Evolutionary conservation across 768 basidiomycete species (phyloP).

Genomic region (Amanita rimosa): DNA sequence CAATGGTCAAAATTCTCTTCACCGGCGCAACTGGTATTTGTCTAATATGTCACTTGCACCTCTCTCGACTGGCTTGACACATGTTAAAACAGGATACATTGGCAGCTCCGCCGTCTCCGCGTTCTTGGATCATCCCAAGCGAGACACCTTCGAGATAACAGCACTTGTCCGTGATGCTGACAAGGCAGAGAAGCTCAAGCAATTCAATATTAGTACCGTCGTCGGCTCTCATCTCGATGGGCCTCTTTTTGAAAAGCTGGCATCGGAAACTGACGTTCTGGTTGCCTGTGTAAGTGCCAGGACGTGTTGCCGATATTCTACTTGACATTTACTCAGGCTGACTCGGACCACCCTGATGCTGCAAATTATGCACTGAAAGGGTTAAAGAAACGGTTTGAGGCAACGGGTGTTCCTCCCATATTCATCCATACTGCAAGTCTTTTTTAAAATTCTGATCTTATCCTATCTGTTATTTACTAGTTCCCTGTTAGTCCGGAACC

Average conservation of each 20-base stretch:
- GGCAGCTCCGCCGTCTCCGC: conserved; percentile 34
- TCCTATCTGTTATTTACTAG: neutral
- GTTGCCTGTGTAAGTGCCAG: neutral
- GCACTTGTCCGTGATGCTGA: conserved; percentile 31
- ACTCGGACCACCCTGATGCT: conserved; percentile 33
- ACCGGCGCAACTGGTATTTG: conserved; percentile 35
- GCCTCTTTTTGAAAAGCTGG: conserved; percentile 28
- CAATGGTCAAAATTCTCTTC: conserved; percentile 21
- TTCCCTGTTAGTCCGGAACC: conserved; percentile 35
- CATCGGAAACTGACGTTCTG: conserved; percentile 29
- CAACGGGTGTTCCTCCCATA: conserved; percentile 29
- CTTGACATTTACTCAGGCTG: conserved; percentile 15
- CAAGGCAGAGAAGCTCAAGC: conserved; percentile 31
- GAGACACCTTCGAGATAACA: conserved; percentile 26
- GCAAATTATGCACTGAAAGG: conserved; percentile 39
- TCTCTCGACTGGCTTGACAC: neutral
- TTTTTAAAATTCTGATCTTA: neutral
- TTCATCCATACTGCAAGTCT: conserved; percentile 52
- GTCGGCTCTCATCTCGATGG: conserved; percentile 36
- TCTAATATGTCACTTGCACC: neutral
- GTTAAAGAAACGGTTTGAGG: conserved; percentile 31
- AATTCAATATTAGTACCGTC: conserved; percentile 24
- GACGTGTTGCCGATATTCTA: conserved; percentile 24
- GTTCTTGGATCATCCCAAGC: conserved; percentile 26
- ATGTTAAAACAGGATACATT: conserved; percentile 29